These are phyloP conservation scores for Hsuehochloa calcarea DNA, from an alignment of 176 grass and related monocot species.

Conservation along the genomic window DNA sequence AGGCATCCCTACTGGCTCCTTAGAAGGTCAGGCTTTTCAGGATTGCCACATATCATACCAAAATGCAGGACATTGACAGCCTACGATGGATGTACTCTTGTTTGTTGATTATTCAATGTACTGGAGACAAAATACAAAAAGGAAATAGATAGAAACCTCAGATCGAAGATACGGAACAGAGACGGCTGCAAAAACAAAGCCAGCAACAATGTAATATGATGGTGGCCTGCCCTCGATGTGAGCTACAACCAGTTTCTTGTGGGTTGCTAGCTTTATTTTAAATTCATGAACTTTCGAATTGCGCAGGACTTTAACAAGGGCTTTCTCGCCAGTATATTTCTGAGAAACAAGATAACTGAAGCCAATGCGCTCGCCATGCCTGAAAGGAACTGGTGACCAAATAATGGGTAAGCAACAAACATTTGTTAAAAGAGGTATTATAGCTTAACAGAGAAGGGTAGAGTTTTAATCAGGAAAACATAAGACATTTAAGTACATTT, in stretches of 20 bases:
- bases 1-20: neutral
- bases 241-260: conserved; percentile 80
- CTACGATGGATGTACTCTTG: neutral
- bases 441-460: neutral
- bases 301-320: conserved; percentile 72
- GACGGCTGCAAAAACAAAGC: conserved; percentile 86
- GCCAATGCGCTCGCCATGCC: conserved; percentile 94
- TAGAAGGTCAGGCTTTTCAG: neutral
- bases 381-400: conserved; percentile 75
- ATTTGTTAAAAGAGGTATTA: neutral
- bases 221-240: conserved; percentile 89
- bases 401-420: conserved; percentile 16
- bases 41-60: conserved; percentile 10
- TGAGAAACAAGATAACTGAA: conserved; percentile 98
- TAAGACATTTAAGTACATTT: neutral
- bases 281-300: conserved; percentile 76
- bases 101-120: conserved; percentile 18
- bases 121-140: neutral
- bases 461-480: neutral
- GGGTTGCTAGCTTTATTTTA: conserved; percentile 78
- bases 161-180: conserved; percentile 97
- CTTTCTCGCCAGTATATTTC: conserved; percentile 94
- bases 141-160: conserved; percentile 55
- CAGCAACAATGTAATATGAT: conserved; percentile 98
- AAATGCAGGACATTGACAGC: conserved; percentile 5